Conservation (phyloP, 768 basidiomycete species). For the Boletus sensibilis region DNA sequence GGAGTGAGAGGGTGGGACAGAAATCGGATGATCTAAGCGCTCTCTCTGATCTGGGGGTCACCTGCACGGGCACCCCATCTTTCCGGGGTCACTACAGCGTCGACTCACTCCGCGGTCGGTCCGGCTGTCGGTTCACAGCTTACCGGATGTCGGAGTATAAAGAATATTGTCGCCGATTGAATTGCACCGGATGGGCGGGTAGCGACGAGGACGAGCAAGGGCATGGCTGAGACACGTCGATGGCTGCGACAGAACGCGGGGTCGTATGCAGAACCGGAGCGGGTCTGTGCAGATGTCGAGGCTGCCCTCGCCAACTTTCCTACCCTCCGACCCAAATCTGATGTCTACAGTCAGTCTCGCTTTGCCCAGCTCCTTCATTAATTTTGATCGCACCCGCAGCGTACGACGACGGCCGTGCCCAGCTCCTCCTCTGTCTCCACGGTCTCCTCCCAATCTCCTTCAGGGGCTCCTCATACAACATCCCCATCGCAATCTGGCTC, state of each 20-base stretch:
- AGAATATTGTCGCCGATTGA: constrained; percentile 7
- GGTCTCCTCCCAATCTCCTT: constrained; percentile 89
- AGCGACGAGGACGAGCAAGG: not conserved
- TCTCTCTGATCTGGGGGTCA: no score
- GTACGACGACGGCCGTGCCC: constrained; percentile 92
- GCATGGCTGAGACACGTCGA: constrained; percentile 26
- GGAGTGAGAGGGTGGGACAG: constrained; percentile 39
- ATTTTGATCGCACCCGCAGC: constrained; percentile 47
- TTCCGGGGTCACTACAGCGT: no score
- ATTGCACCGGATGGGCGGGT: not conserved
- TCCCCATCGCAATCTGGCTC: constrained; percentile 89
- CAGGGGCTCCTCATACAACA: constrained; percentile 80
- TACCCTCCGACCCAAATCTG: constrained; percentile 73
- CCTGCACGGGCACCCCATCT: not conserved
- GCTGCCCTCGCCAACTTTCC: constrained; percentile 50
- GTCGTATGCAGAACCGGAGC: constrained; percentile 53
- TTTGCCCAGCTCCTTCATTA: constrained; percentile 3
- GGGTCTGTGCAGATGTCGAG: constrained; percentile 65
- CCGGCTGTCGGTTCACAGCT: not conserved
- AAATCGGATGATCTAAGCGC: no score
- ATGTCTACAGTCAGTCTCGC: constrained; percentile 62
- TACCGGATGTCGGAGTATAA: constrained; percentile 6
- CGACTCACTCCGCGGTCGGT: no score
- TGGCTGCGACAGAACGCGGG: constrained; percentile 70
- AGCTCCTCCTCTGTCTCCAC: constrained; percentile 86